A percentile compares a stretch with the other conserved stretches of the same genome.
phyloP scores from a whole-genome alignment of 305 asterid species.

The Fraxinus ornus region DNA sequence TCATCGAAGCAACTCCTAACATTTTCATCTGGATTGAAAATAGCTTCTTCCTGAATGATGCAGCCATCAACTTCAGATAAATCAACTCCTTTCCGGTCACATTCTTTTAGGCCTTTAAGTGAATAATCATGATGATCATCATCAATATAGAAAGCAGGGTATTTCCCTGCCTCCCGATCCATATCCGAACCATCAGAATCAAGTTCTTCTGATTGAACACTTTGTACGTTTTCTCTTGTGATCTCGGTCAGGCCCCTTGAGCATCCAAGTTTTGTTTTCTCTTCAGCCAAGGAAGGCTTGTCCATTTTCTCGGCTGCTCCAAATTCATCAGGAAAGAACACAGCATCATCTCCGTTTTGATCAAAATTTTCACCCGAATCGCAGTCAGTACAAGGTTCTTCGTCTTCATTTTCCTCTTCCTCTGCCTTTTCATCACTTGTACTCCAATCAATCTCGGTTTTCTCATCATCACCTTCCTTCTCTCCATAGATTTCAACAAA shows the following conservation, averaged over 20 bases:
- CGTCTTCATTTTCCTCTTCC: not conserved
- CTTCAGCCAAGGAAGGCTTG: conserved; percentile 8
- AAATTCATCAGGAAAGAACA: not conserved
- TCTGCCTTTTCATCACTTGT: conserved; percentile 6
- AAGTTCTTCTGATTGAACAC: conserved; percentile 19
- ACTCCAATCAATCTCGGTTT: not conserved
- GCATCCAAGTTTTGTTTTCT: conserved; percentile 8
- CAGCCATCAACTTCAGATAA: not conserved
- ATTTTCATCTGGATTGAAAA: conserved; percentile 11
- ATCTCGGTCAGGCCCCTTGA: conserved; percentile 17
- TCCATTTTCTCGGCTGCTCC: conserved; percentile 7
- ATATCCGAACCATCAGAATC: conserved; percentile 44
- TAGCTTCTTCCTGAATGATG: conserved; percentile 6
- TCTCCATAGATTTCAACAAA: conserved; percentile 42
- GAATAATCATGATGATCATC: conserved; percentile 32
- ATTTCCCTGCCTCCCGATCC: conserved; percentile 54
- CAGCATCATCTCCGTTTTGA: conserved; percentile 10
- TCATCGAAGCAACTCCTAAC: conserved; percentile 29
- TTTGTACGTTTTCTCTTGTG: conserved; percentile 15
- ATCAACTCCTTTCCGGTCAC: conserved; percentile 24
- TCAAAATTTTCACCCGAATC: conserved; percentile 9
- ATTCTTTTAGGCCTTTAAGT: not conserved
- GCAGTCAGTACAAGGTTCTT: not conserved
- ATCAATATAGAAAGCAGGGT: conserved; percentile 32
- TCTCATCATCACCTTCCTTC: conserved; percentile 25